These are phyloP conservation scores for Xylaria arbuscula DNA, from an alignment of 2,329 filamentous ascomycete genomes.

Conservation along the genomic window DNA sequence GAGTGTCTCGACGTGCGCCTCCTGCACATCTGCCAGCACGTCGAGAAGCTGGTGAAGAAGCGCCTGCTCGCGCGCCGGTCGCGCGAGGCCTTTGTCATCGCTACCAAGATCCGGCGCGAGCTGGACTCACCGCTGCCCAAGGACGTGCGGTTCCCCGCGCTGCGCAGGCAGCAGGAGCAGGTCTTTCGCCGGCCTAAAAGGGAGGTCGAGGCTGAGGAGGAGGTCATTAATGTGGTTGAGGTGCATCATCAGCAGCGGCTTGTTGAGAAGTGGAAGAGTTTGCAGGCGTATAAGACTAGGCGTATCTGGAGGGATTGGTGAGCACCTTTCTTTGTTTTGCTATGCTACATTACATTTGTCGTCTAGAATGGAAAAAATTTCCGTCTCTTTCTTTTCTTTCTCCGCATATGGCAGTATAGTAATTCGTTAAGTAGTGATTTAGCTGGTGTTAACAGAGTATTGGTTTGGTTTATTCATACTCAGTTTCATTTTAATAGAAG, in stretches of 20 bases:
- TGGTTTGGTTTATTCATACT: not conserved
- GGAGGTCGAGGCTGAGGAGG: constrained; percentile 21
- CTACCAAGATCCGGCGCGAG: constrained; percentile 34
- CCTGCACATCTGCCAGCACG: constrained; percentile 35
- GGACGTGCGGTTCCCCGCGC: constrained; percentile 17
- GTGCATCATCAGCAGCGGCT: constrained; percentile 32
- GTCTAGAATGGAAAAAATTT: not conserved
- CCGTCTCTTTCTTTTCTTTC: not conserved
- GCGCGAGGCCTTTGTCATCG: constrained; percentile 40
- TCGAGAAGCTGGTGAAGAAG: constrained; percentile 9
- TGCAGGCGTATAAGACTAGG: constrained; percentile 36
- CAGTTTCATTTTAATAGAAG: not conserved
- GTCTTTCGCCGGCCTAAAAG: not conserved
- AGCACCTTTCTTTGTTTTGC: not conserved
- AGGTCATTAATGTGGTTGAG: constrained; percentile 30
- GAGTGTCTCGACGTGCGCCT: constrained; percentile 38
- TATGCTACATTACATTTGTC: not conserved
- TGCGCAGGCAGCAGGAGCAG: constrained; percentile 1
- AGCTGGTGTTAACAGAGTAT: not conserved
- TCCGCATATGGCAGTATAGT: not conserved
- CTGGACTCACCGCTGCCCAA: constrained; percentile 26
- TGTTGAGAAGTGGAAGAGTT: constrained; percentile 41
- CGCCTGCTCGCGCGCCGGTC: constrained; percentile 24
- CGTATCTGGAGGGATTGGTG: constrained; percentile 44
- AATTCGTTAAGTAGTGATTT: not conserved